Conservation (phyloP, 768 basidiomycete species). For the Grammothele lineata region DNA sequence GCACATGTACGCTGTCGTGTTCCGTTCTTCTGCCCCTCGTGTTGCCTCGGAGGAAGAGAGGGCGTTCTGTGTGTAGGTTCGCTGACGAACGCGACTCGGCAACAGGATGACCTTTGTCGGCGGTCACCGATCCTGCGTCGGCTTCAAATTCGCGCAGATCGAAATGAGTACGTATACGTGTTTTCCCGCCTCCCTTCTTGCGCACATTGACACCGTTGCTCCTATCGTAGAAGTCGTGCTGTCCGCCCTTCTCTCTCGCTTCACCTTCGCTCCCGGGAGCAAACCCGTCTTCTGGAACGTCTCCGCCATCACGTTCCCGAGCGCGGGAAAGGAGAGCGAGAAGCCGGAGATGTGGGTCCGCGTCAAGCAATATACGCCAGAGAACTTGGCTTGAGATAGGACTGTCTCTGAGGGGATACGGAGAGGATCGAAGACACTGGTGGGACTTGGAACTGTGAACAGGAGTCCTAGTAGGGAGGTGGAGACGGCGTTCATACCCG, state of each 20-base stretch:
- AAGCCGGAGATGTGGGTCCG: conserved; percentile 16
- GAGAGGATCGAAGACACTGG: too few relatives aligned
- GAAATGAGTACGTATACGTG: conserved; percentile 13
- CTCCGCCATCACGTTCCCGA: conserved; percentile 13
- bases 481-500: too few relatives aligned
- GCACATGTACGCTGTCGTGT: conserved; percentile 7
- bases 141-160: conserved; percentile 12
- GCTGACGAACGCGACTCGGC: neutral
- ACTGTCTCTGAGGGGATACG: too few relatives aligned
- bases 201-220: neutral
- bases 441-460: too few relatives aligned
- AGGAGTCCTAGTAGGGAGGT: too few relatives aligned
- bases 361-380: too few relatives aligned
- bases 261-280: conserved; percentile 13
- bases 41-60: neutral
- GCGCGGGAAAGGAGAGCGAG: conserved; percentile 11
- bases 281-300: conserved; percentile 17
- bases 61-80: too few relatives aligned
- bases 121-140: conserved; percentile 9
- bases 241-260: conserved; percentile 11
- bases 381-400: too few relatives aligned
- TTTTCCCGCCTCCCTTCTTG: neutral
- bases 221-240: conserved; percentile 11
- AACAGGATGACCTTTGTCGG: conserved; percentile 14
- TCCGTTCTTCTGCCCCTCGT: neutral